Conservation (phyloP, 2,329 filamentous ascomycete species). For the Chaetomium sp. region DNA sequence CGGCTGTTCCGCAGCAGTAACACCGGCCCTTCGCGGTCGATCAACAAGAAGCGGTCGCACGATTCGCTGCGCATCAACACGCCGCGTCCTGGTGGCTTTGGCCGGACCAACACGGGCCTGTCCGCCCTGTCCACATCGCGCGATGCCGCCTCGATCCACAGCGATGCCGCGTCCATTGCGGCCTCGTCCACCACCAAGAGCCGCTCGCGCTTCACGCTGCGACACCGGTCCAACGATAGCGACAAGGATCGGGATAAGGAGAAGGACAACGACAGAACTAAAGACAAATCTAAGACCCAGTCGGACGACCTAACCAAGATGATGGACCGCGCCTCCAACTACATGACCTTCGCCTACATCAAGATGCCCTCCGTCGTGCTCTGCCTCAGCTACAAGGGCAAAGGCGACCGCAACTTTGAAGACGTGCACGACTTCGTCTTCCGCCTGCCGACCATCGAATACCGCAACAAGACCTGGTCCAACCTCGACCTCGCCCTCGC, state of each 20-base stretch:
- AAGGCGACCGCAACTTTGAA: slow-evolving; percentile 88
- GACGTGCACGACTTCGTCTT: slow-evolving; percentile 98
- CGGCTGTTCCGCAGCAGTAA: slow-evolving; percentile 43
- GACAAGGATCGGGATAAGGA: slow-evolving; percentile 9
- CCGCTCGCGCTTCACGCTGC: slow-evolving; percentile 49
- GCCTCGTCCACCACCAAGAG: slow-evolving; percentile 32
- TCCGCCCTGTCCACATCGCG: slow-evolving; percentile 23
- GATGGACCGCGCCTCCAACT: slow-evolving; percentile 90
- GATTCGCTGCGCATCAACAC: slow-evolving; percentile 46
- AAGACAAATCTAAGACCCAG: slow-evolving; percentile 50
- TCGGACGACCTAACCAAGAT: slow-evolving; percentile 93
- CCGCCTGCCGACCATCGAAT: slow-evolving; percentile 87
- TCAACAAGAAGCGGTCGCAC: slow-evolving; percentile 48
- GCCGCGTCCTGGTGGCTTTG: slow-evolving; percentile 37
- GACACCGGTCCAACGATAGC: slow-evolving; percentile 39
- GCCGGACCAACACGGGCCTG: slow-evolving; percentile 41
- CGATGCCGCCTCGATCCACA: slow-evolving; percentile 31
- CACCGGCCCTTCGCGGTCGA: slow-evolving; percentile 28
- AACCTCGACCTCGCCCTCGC: slow-evolving; percentile 90
- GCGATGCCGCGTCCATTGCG: slow-evolving; percentile 23
- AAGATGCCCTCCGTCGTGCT: slow-evolving; percentile 92
- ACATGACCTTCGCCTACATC: slow-evolving; percentile 95
- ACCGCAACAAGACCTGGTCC: slow-evolving; percentile 98
- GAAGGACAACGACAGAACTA: too few species aligned
- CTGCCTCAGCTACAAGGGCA: slow-evolving; percentile 94